These are phyloP conservation scores for Metrosideros polymorpha DNA, from an alignment of 441 rosid species.

Conservation along the genomic window DNA sequence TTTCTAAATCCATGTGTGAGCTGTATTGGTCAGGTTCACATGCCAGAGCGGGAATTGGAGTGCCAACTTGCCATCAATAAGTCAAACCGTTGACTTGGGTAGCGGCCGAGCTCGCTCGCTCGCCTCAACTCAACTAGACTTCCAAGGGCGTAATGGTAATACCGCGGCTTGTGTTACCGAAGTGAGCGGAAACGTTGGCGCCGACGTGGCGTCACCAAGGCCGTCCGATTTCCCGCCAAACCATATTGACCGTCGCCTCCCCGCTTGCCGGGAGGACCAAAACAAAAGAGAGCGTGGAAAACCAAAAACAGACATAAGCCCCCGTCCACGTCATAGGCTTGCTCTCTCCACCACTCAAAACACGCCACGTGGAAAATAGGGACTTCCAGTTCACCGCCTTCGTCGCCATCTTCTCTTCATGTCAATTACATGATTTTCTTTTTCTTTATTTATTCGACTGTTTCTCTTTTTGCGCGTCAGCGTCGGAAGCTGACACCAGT, in stretches of 20 bases:
- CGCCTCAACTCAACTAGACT: not conserved
- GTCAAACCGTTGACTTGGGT: not conserved
- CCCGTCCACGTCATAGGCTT: not conserved
- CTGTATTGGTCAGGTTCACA: not conserved
- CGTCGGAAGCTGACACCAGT: not conserved
- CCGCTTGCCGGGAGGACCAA: not conserved
- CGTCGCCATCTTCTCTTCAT: not conserved
- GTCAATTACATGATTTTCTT: not conserved
- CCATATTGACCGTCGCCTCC: not conserved
- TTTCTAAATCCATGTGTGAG: not conserved
- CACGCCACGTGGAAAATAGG: not conserved
- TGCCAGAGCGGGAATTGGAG: not conserved
- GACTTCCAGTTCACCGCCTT: too few relatives aligned
- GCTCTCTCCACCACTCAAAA: not conserved
- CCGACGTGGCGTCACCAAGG: rapidly evolving
- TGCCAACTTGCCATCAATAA: not conserved
- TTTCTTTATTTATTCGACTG: not conserved
- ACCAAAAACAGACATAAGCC: not conserved
- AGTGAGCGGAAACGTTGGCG: too few relatives aligned
- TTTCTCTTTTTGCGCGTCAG: not conserved
- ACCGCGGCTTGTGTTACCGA: rapidly evolving
- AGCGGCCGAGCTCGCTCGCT: not conserved
- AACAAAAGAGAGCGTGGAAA: not conserved
- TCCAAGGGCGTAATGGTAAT: not conserved
- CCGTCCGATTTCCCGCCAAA: not conserved